A percentile compares a stretch with the other conserved stretches of the same genome.
These are phyloP conservation scores for Penicillium odoratum DNA, from an alignment of 495 filamentous ascomycete species.

Conservation along the genomic window DNA sequence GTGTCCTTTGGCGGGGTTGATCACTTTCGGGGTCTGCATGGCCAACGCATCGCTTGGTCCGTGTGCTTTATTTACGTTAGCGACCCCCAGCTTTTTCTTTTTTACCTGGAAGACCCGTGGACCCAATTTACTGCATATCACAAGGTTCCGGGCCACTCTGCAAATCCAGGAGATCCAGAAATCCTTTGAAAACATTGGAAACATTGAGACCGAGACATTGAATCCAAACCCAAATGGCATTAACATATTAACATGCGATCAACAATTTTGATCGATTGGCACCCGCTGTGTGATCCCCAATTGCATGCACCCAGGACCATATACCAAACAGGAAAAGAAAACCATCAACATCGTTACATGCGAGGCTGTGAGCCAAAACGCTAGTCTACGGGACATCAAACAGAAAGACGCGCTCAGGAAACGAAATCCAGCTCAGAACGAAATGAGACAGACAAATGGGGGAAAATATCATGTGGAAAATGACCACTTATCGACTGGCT, in stretches of 20 bases:
- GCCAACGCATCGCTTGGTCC: conserved; percentile 30
- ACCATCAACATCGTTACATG: conserved; percentile 26
- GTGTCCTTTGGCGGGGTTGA: conserved; percentile 18
- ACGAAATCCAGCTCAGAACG: not conserved
- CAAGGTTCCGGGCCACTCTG: too few species aligned
- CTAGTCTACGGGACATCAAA: conserved; percentile 23
- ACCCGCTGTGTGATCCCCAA: conserved; percentile 2
- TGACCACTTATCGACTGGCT: conserved; percentile 51
- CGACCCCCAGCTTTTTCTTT: not conserved
- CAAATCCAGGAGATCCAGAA: too few species aligned
- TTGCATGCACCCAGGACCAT: conserved; percentile 15
- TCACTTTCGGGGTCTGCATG: conserved; percentile 20
- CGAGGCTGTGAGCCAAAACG: conserved; percentile 25
- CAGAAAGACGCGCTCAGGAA: conserved; percentile 9
- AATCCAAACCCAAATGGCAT: not conserved
- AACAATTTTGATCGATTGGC: not conserved
- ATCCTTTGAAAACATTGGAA: not conserved
- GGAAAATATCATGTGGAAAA: conserved; percentile 1
- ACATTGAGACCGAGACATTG: too few species aligned
- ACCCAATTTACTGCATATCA: not conserved
- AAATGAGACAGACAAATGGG: not conserved
- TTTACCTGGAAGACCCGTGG: not conserved
- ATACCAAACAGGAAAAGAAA: conserved; percentile 1
- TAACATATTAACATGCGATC: conserved; percentile 3
- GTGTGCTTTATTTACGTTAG: conserved; percentile 15